Percentiles rank a stretch among this genome's conserved stretches.
phyloP scores from a whole-genome alignment of 2,329 filamentous ascomycete species.

The Phialocephala subalpina region DNA sequence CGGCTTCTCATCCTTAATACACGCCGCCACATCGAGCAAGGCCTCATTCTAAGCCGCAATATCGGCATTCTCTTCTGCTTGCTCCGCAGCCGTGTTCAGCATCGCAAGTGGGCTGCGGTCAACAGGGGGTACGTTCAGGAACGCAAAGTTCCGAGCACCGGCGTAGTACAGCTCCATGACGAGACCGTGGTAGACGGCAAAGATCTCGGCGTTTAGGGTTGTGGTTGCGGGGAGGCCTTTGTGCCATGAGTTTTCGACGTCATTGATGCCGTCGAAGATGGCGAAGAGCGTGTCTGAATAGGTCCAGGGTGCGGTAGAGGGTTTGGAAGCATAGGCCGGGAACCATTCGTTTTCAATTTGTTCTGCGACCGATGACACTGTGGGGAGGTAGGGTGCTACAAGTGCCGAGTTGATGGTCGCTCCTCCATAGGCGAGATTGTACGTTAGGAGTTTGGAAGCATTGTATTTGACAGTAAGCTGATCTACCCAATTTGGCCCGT shows the following conservation, averaged over 20 bases:
- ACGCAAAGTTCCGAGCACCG: slow-evolving; percentile 64
- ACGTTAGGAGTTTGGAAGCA: slow-evolving; percentile 53
- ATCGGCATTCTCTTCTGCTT: slow-evolving; percentile 50
- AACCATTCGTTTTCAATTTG: slow-evolving; percentile 52
- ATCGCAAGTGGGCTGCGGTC: slow-evolving; percentile 59
- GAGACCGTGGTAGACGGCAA: slow-evolving; percentile 52
- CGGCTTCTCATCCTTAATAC: slow-evolving; percentile 43
- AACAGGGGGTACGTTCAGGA: slow-evolving; percentile 66
- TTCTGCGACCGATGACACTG: slow-evolving; percentile 47
- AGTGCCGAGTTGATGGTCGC: slow-evolving; percentile 49
- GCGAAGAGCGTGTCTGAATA: slow-evolving; percentile 36
- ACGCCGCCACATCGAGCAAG: slow-evolving; percentile 49
- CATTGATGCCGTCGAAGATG: slow-evolving; percentile 63
- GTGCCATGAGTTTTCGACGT: slow-evolving; percentile 58
- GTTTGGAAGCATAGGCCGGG: slow-evolving; percentile 47
- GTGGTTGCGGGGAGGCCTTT: slow-evolving; percentile 41
- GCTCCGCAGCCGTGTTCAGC: slow-evolving; percentile 46
- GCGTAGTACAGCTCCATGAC: slow-evolving; percentile 56
- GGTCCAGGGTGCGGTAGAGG: slow-evolving; percentile 35
- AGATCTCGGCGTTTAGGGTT: slow-evolving; percentile 49
- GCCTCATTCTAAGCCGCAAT: slow-evolving; percentile 60
- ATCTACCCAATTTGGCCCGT: slow-evolving; percentile 64
- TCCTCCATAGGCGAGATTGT: slow-evolving; percentile 59
- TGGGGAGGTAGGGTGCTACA: slow-evolving; percentile 46
- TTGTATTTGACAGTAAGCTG: slow-evolving; percentile 56